Evolutionary conservation across 2,329 filamentous ascomycete species (phyloP).

Genomic region (Curvularia lunata): DNA sequence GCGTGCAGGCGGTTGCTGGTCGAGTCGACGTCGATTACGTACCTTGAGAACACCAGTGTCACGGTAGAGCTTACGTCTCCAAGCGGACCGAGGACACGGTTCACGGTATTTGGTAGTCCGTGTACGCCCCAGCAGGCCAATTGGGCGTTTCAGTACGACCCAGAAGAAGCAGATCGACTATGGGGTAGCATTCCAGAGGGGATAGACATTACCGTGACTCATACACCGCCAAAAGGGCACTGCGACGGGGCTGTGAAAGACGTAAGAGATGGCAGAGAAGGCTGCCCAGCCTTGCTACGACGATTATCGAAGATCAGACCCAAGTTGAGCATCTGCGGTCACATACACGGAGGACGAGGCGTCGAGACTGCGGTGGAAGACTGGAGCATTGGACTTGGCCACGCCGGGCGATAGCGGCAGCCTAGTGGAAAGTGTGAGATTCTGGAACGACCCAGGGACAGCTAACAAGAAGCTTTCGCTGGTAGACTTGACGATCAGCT

Average conservation of each 20-base stretch:
- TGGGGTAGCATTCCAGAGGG: slow-evolving; percentile 69
- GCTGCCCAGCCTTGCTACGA: slow-evolving; percentile 66
- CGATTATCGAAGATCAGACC: slow-evolving; percentile 68
- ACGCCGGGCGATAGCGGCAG: slow-evolving; percentile 31
- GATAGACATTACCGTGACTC: slow-evolving; percentile 72
- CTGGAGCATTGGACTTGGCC: slow-evolving; percentile 1
- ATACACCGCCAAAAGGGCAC: slow-evolving; percentile 69
- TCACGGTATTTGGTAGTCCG: slow-evolving; percentile 75
- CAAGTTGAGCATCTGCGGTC: slow-evolving; percentile 71
- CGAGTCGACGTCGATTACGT: slow-evolving; percentile 62
- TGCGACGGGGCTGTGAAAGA: slow-evolving; percentile 54
- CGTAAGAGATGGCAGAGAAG: slow-evolving; percentile 48
- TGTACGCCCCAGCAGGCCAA: slow-evolving; percentile 62
- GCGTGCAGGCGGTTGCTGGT: slow-evolving; percentile 63
- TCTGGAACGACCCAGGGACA: slow-evolving; percentile 66
- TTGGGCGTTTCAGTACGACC: slow-evolving; percentile 73
- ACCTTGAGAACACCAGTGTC: slow-evolving; percentile 65
- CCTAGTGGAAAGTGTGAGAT: slow-evolving; percentile 53
- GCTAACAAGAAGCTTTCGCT: slow-evolving; percentile 67
- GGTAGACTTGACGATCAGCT: slow-evolving; percentile 63
- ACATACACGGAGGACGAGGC: slow-evolving; percentile 73
- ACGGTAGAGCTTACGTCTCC: slow-evolving; percentile 57
- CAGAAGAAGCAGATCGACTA: slow-evolving; percentile 51
- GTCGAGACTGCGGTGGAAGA: slow-evolving; percentile 69
- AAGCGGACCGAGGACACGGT: slow-evolving; percentile 63